These are phyloP conservation scores for Hypoxylon sp. DNA, from an alignment of 2,329 filamentous ascomycete genomes.

Conservation along the genomic window DNA sequence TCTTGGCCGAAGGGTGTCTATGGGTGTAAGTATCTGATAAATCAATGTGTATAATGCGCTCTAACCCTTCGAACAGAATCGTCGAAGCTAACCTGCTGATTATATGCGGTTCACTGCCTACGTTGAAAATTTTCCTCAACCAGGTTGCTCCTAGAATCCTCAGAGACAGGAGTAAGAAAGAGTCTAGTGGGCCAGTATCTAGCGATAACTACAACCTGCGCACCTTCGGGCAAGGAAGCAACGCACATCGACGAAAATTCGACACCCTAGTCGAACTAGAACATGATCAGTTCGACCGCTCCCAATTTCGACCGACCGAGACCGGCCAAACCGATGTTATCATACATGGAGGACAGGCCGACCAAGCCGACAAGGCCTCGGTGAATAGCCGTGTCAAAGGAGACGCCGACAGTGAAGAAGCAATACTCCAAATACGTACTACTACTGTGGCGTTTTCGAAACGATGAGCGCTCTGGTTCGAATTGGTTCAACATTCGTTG, in stretches of 20 bases:
- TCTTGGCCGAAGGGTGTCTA: conserved; percentile 17
- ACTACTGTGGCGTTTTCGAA: conserved; percentile 11
- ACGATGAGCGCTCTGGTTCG: conserved; percentile 4
- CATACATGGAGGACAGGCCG: conserved; percentile 9
- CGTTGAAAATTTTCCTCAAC: conserved; percentile 18
- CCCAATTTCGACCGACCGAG: not conserved
- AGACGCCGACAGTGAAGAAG: conserved; percentile 14
- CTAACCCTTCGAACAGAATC: conserved; percentile 10
- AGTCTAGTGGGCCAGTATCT: not conserved
- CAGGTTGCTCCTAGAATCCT: conserved; percentile 8
- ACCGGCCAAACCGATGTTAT: not conserved
- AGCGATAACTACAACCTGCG: conserved; percentile 12
- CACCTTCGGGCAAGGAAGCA: conserved; percentile 17
- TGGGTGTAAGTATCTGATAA: conserved; percentile 25
- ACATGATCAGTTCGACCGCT: conserved; percentile 12
- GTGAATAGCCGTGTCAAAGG: conserved; percentile 1
- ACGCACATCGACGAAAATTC: conserved; percentile 15
- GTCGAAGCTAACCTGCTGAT: conserved; percentile 30
- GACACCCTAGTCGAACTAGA: conserved; percentile 19
- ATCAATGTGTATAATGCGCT: not conserved
- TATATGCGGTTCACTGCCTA: conserved; percentile 28
- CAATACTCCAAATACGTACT: conserved; percentile 14
- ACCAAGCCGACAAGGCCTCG: not conserved
- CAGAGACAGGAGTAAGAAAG: conserved; percentile 4
- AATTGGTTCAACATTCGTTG: not conserved